Percentiles rank a stretch among this genome's conserved stretches.
Conservation (phyloP, 441 rosid species). For the Adansonia madagascariensis region DNA sequence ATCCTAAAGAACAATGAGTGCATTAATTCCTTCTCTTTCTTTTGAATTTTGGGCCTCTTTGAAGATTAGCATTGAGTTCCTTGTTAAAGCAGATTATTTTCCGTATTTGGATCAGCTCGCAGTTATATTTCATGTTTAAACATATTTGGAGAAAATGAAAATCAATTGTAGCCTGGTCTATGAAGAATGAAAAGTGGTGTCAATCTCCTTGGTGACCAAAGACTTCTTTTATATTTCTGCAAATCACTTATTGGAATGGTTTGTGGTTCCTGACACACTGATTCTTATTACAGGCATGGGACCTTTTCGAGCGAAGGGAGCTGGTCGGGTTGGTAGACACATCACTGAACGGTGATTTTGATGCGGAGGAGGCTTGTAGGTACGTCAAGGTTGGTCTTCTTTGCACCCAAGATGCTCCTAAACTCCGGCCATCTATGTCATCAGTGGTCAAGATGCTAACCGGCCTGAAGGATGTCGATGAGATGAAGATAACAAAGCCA, state of each 20-base stretch:
- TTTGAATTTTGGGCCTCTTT: not conserved
- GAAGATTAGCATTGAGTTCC: not conserved
- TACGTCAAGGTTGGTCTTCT: constrained; percentile 82
- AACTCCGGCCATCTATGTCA: constrained; percentile 86
- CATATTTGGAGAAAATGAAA: not conserved
- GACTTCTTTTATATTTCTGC: not conserved
- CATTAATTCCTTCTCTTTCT: not conserved
- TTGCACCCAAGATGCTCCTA: constrained; percentile 90
- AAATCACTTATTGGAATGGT: not conserved
- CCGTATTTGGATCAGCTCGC: not conserved
- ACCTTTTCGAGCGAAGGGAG: constrained; percentile 65
- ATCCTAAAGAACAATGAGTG: not conserved
- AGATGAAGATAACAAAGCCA: constrained; percentile 63
- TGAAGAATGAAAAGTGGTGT: not conserved
- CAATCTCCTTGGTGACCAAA: not conserved
- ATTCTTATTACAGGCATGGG: constrained; percentile 73
- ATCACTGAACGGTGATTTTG: constrained; percentile 64
- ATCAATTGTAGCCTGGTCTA: not conserved
- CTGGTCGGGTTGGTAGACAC: constrained; percentile 69
- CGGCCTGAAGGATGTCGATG: constrained; percentile 50
- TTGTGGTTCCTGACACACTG: not conserved
- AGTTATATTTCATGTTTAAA: not conserved
- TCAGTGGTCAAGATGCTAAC: constrained; percentile 68
- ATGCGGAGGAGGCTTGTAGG: constrained; percentile 80
- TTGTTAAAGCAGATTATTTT: not conserved